Evolutionary conservation across 345 rosid genomes (phyloP).

Genomic region (Odontarrhena argentea): DNA sequence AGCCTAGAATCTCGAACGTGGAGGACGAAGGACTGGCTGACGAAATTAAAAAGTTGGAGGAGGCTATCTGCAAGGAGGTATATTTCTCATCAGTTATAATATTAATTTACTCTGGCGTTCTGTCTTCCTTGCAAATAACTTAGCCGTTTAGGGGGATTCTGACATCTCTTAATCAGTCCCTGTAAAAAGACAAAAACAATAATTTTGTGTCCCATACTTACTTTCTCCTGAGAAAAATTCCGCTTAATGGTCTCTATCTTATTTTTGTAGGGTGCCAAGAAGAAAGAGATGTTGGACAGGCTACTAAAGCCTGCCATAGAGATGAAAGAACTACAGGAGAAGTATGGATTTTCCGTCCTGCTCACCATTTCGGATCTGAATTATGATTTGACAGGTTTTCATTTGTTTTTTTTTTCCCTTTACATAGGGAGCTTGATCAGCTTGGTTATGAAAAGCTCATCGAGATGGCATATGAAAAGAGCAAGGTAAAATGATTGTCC

Average conservation of each 20-base stretch:
- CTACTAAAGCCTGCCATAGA: slow-evolving; percentile 62
- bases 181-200: not conserved
- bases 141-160: slow-evolving; percentile 1
- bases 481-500: slow-evolving; percentile 54
- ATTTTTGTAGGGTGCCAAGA: slow-evolving; percentile 62
- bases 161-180: not conserved
- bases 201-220: slow-evolving; percentile 28
- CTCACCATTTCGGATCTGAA: slow-evolving; percentile 10
- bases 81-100: slow-evolving; percentile 23
- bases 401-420: slow-evolving; percentile 10
- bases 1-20: slow-evolving; percentile 54
- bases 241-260: slow-evolving; percentile 31
- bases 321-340: slow-evolving; percentile 65
- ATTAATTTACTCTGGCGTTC: slow-evolving; percentile 4
- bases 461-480: slow-evolving; percentile 77
- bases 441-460: slow-evolving; percentile 77
- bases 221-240: slow-evolving; percentile 15
- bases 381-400: slow-evolving; percentile 25
- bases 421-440: slow-evolving; percentile 72
- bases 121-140: slow-evolving; percentile 16
- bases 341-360: slow-evolving; percentile 45
- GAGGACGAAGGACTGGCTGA: slow-evolving; percentile 64
- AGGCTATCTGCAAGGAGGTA: slow-evolving; percentile 67
- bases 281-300: slow-evolving; percentile 59
- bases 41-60: slow-evolving; percentile 63